Percentiles rank a stretch among this genome's conserved stretches.
phyloP scores from a whole-genome alignment of 768 basidiomycete genomes.

The Antrodiella citrinella region DNA sequence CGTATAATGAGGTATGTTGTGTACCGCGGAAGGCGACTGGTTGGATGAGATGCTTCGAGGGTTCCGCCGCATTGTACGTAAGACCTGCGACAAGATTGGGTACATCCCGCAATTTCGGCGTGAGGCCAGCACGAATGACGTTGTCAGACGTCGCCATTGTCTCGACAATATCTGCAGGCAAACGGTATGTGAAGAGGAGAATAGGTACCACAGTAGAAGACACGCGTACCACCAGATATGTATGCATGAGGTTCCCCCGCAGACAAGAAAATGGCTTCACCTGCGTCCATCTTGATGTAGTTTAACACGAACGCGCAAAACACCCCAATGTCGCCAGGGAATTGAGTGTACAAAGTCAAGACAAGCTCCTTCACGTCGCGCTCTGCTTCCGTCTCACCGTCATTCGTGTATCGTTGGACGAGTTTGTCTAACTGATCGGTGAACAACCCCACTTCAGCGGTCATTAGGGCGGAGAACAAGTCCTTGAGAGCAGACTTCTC shows the following conservation, averaged over 20 bases:
- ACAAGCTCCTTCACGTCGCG: constrained; percentile 55
- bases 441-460: constrained; percentile 47
- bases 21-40: constrained; percentile 39
- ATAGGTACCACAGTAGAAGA: neutral
- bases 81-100: constrained; percentile 81
- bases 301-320: constrained; percentile 90
- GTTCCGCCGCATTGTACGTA: constrained; percentile 71
- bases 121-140: constrained; percentile 96
- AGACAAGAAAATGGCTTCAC: constrained; percentile 90
- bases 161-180: constrained; percentile 80
- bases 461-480: constrained; percentile 83
- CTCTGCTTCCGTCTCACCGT: constrained; percentile 31
- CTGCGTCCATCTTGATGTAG: constrained; percentile 67
- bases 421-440: constrained; percentile 48
- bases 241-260: constrained; percentile 98
- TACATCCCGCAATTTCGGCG: constrained; percentile 93
- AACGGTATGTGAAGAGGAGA: neutral
- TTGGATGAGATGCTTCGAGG: constrained; percentile 60
- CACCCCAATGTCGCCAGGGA: constrained; percentile 87
- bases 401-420: constrained; percentile 51
- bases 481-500: constrained; percentile 61
- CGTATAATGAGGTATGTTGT: constrained; percentile 50
- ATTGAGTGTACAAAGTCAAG: constrained; percentile 56
- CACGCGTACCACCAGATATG: constrained; percentile 71
- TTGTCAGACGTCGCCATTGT: constrained; percentile 99